These are phyloP conservation scores for Xylaria sp. DNA, from an alignment of 495 filamentous ascomycete genomes.

Conservation along the genomic window DNA sequence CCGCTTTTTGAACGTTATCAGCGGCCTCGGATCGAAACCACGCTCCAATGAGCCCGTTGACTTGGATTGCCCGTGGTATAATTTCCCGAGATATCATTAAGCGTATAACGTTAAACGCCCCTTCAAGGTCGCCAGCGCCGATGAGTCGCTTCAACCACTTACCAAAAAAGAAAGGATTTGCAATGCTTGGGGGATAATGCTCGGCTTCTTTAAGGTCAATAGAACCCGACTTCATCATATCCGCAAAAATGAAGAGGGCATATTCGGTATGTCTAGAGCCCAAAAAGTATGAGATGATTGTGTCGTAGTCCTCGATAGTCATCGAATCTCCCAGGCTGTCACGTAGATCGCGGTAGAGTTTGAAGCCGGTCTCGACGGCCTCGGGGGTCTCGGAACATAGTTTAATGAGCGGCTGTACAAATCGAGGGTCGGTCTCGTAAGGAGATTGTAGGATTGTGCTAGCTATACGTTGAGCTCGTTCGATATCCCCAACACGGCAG, in stretches of 20 bases:
- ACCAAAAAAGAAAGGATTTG: slow-evolving; percentile 81
- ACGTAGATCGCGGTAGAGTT: slow-evolving; percentile 68
- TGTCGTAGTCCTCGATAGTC: slow-evolving; percentile 77
- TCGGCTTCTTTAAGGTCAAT: slow-evolving; percentile 50
- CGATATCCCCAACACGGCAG: slow-evolving; percentile 62
- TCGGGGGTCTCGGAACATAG: slow-evolving; percentile 46
- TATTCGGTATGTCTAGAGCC: slow-evolving; percentile 63
- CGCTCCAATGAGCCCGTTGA: slow-evolving; percentile 78
- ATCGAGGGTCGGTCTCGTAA: slow-evolving; percentile 57
- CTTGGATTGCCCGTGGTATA: slow-evolving; percentile 68
- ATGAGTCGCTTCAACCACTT: slow-evolving; percentile 84
- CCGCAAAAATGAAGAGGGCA: slow-evolving; percentile 76
- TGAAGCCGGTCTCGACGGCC: slow-evolving; percentile 65
- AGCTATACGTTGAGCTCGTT: slow-evolving; percentile 69
- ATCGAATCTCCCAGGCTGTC: slow-evolving; percentile 65
- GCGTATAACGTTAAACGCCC: slow-evolving; percentile 70
- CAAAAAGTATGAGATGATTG: slow-evolving; percentile 68
- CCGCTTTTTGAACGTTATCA: slow-evolving; percentile 64
- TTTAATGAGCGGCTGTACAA: slow-evolving; percentile 71
- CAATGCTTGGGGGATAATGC: slow-evolving; percentile 64
- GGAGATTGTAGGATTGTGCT: slow-evolving; percentile 62
- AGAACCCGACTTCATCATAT: slow-evolving; percentile 78
- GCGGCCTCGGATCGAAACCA: slow-evolving; percentile 69
- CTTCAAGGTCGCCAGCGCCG: slow-evolving; percentile 71
- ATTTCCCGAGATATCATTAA: slow-evolving; percentile 72